phyloP scores from a whole-genome alignment of 257 asterid species.

The Agastache rugosa region DNA sequence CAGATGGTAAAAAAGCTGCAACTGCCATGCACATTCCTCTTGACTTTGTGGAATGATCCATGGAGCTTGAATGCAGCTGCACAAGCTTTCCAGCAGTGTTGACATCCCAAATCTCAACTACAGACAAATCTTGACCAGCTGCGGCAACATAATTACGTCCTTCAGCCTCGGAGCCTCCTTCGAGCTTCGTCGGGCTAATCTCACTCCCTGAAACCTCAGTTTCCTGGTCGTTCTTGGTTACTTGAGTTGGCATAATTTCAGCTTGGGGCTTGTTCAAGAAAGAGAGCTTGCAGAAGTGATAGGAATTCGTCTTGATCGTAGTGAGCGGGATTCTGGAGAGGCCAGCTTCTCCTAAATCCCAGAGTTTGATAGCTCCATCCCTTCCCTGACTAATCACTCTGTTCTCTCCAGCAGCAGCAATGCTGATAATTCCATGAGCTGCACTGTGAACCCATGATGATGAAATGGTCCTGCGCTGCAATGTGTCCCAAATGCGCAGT shows the following conservation, averaged over 20 bases:
- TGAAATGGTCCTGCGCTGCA: slow-evolving; percentile 77
- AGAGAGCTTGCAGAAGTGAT: slow-evolving; percentile 95
- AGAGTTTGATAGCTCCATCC: slow-evolving; percentile 81
- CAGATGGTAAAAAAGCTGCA: slow-evolving; percentile 63
- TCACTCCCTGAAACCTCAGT: slow-evolving; percentile 41
- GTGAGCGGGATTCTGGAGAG: slow-evolving; percentile 72
- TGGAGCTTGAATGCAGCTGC: slow-evolving; percentile 53
- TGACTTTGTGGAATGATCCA: slow-evolving; percentile 45
- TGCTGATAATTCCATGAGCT: slow-evolving; percentile 84
- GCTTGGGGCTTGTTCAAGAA: slow-evolving; percentile 43
- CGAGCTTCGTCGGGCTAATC: slow-evolving; percentile 27
- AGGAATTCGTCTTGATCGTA: slow-evolving; percentile 70
- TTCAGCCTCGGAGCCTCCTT: slow-evolving; percentile 42
- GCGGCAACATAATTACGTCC: slow-evolving; percentile 60
- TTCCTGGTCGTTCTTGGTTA: slow-evolving; percentile 30
- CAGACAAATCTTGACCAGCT: slow-evolving; percentile 77
- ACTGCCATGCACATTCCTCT: slow-evolving; percentile 96
- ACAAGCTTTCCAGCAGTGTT: slow-evolving; percentile 55
- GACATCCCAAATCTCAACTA: slow-evolving; percentile 89
- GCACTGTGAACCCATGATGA: slow-evolving; percentile 93
- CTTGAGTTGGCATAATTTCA: slow-evolving; percentile 35
- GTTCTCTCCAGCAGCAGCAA: slow-evolving; percentile 64
- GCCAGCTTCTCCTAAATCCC: slow-evolving; percentile 85
- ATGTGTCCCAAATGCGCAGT: slow-evolving; percentile 79
- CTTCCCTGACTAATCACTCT: slow-evolving; percentile 88